phyloP scores from a whole-genome alignment of 345 rosid species.

The Eucalyptus viminalis region DNA sequence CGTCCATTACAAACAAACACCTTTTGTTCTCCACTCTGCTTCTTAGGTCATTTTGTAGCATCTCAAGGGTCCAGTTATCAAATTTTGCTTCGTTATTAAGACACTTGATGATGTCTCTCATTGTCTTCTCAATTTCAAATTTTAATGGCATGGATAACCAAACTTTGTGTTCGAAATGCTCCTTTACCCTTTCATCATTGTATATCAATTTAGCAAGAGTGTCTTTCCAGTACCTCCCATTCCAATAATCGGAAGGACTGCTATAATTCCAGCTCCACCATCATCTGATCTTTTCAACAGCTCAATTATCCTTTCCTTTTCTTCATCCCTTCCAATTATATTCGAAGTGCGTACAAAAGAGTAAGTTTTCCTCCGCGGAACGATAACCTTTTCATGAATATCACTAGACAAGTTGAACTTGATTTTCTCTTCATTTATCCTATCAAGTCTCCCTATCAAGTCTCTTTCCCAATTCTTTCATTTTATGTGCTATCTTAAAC shows the following conservation, averaged over 20 bases:
- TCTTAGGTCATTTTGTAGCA: not conserved
- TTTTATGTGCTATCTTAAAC: not conserved
- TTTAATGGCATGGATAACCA: slow-evolving; percentile 1
- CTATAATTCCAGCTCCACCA: not conserved
- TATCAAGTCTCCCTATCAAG: not conserved
- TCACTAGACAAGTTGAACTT: not conserved
- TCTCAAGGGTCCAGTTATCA: not conserved
- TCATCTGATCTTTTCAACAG: not conserved
- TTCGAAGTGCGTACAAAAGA: not conserved
- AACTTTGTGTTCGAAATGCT: not conserved
- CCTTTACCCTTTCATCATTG: not conserved
- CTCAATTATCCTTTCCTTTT: not conserved
- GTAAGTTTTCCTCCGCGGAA: not conserved
- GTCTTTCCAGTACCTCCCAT: not conserved
- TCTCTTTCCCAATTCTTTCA: not conserved
- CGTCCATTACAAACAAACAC: not conserved
- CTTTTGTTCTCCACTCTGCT: not conserved
- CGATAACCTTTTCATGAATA: not conserved
- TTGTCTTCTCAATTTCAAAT: not conserved
- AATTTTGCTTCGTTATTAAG: not conserved
- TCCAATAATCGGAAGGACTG: slow-evolving; percentile 1
- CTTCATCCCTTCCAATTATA: not conserved
- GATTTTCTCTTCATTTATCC: not conserved
- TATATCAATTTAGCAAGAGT: not conserved
- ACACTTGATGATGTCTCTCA: not conserved